Evolutionary conservation across 2,329 filamentous ascomycete genomes (phyloP).

Genomic region (Curvularia hawaiiensis): DNA sequence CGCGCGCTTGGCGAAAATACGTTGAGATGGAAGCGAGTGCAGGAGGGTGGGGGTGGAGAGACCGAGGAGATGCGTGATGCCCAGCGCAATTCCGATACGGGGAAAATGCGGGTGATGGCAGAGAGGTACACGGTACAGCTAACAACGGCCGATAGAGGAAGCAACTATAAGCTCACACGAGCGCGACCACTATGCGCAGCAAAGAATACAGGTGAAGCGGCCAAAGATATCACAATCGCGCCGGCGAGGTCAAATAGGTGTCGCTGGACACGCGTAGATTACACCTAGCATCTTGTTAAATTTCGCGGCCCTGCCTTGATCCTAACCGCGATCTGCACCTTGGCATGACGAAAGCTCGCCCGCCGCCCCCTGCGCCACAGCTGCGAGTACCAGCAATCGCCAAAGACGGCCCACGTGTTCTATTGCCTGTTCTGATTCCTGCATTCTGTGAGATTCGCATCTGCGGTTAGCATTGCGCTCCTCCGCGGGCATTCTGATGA

Average conservation of each 20-base stretch:
- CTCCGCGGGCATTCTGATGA: neutral
- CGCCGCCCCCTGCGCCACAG: conserved; percentile 25
- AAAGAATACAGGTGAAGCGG: conserved; percentile 2
- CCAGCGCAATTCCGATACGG: conserved; percentile 8
- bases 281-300: conserved; percentile 23
- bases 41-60: conserved; percentile 6
- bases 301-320: conserved; percentile 31
- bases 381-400: neutral
- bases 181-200: conserved; percentile 1
- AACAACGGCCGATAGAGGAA: neutral
- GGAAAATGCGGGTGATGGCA: conserved; percentile 21
- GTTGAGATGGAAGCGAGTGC: conserved; percentile 1
- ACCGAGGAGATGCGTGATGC: conserved; percentile 5
- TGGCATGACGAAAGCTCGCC: conserved; percentile 32
- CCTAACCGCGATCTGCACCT: conserved; percentile 30
- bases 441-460: conserved; percentile 8
- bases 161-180: neutral
- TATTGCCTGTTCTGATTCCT: conserved; percentile 22
- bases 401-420: conserved; percentile 22
- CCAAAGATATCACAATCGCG: conserved; percentile 2
- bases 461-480: neutral
- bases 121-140: neutral
- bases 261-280: conserved; percentile 28
- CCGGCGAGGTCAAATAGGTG: conserved; percentile 7
- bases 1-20: conserved; percentile 1